Conservation (phyloP, 192 early-diverging fungal genomes). For the Coemansia sp. region DNA sequence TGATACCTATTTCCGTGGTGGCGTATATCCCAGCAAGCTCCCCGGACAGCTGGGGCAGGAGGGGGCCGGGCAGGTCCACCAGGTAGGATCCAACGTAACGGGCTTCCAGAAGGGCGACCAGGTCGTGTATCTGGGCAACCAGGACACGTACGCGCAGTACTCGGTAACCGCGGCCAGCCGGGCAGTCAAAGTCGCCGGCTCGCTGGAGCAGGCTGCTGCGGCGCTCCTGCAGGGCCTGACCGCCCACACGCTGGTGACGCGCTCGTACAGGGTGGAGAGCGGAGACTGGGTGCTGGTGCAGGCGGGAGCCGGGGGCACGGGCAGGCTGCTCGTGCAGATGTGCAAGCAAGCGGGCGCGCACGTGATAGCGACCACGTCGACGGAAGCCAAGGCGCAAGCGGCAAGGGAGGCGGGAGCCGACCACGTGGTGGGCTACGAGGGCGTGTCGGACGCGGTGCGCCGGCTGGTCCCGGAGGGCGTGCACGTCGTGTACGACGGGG, state of each 20-base stretch:
- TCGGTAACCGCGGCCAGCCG: slow-evolving; percentile 40
- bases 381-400: slow-evolving; percentile 64
- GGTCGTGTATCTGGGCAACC: slow-evolving; percentile 67
- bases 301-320: slow-evolving; percentile 89
- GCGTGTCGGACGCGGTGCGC: slow-evolving; percentile 64
- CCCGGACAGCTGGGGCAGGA: slow-evolving; percentile 77
- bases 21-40: slow-evolving; percentile 64
- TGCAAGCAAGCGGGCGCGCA: slow-evolving; percentile 71
- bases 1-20: slow-evolving; percentile 85
- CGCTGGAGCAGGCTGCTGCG: slow-evolving; percentile 63
- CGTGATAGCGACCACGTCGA: slow-evolving; percentile 85
- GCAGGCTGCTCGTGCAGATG: slow-evolving; percentile 75
- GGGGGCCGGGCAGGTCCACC: slow-evolving; percentile 74
- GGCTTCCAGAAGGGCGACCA: slow-evolving; percentile 73
- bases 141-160: slow-evolving; percentile 75
- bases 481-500: slow-evolving; percentile 82
- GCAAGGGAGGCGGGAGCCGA: slow-evolving; percentile 64
- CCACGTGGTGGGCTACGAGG: slow-evolving; percentile 73
- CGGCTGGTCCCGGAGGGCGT: slow-evolving; percentile 73
- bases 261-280: slow-evolving; percentile 66
- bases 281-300: slow-evolving; percentile 83
- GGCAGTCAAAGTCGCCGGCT: slow-evolving; percentile 55
- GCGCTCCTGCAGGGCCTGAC: slow-evolving; percentile 79
- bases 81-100: slow-evolving; percentile 64
- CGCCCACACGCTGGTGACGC: slow-evolving; percentile 67